These are phyloP conservation scores for Ceratocystis ficicola DNA, from an alignment of 2,329 filamentous ascomycete species.

Conservation along the genomic window DNA sequence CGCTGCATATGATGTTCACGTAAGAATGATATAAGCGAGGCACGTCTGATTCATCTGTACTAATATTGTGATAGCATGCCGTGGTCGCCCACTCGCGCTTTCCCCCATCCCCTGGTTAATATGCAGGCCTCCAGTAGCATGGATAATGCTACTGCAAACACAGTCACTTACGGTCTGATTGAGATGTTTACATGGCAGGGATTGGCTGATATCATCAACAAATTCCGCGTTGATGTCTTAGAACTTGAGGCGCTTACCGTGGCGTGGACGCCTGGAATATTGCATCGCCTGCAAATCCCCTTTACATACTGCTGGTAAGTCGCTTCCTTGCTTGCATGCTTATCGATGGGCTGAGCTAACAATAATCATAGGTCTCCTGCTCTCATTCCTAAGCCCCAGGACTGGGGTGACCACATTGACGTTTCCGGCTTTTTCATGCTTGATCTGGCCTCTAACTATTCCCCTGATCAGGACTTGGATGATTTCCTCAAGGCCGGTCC, in stretches of 20 bases:
- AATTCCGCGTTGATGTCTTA: conserved; percentile 62
- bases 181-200: conserved; percentile 94
- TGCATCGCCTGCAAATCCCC: conserved; percentile 63
- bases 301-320: conserved; percentile 76
- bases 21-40: conserved; percentile 33
- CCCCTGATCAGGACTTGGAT: conserved; percentile 51
- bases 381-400: conserved; percentile 63
- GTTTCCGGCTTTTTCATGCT: conserved; percentile 70
- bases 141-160: conserved; percentile 66
- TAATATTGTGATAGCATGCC: conserved; percentile 66
- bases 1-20: conserved; percentile 83
- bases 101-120: conserved; percentile 77
- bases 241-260: conserved; percentile 66
- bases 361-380: conserved; percentile 45
- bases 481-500: conserved; percentile 56
- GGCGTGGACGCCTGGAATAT: conserved; percentile 70
- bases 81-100: conserved; percentile 74
- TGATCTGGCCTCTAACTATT: conserved; percentile 53
- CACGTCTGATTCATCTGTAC: not conserved
- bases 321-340: not conserved
- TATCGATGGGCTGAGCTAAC: not conserved
- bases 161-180: conserved; percentile 69
- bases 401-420: conserved; percentile 61
- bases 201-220: conserved; percentile 79
- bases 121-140: conserved; percentile 59